Conservation (phyloP, 2,329 filamentous ascomycete species). For the Graphium sp. region DNA sequence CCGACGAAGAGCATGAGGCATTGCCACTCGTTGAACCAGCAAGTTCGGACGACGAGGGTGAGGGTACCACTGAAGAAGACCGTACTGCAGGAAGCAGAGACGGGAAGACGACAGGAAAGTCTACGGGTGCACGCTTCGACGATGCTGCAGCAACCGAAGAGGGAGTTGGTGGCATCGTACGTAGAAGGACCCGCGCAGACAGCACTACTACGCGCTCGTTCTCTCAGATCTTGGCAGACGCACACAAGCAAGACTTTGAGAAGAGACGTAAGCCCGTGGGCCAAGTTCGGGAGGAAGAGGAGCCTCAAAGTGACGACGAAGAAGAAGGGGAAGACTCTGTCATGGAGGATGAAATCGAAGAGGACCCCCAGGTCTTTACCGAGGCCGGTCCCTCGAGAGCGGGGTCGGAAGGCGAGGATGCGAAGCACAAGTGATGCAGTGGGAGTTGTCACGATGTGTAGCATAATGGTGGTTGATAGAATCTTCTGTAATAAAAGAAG, state of each 20-base stretch:
- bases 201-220: conserved; percentile 20
- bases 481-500: too few relatives aligned
- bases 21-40: conserved; percentile 22
- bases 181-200: conserved; percentile 1
- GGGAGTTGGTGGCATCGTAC: conserved; percentile 1
- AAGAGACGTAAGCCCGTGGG: conserved; percentile 39
- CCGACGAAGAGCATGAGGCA: too few relatives aligned
- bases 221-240: conserved; percentile 56
- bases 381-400: not conserved
- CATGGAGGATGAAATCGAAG: conserved; percentile 13
- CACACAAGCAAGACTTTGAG: conserved; percentile 85
- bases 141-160: not conserved
- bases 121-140: not conserved
- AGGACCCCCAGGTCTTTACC: conserved; percentile 14
- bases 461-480: too few relatives aligned
- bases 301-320: conserved; percentile 8
- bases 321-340: conserved; percentile 8
- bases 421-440: not conserved
- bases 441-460: too few relatives aligned
- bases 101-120: not conserved
- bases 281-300: conserved; percentile 9
- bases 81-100: conserved; percentile 3
- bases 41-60: conserved; percentile 8
- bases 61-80: conserved; percentile 5
- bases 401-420: not conserved